Conservation (phyloP, 495 filamentous ascomycete genomes). For the Lindgomyces ingoldianus region DNA sequence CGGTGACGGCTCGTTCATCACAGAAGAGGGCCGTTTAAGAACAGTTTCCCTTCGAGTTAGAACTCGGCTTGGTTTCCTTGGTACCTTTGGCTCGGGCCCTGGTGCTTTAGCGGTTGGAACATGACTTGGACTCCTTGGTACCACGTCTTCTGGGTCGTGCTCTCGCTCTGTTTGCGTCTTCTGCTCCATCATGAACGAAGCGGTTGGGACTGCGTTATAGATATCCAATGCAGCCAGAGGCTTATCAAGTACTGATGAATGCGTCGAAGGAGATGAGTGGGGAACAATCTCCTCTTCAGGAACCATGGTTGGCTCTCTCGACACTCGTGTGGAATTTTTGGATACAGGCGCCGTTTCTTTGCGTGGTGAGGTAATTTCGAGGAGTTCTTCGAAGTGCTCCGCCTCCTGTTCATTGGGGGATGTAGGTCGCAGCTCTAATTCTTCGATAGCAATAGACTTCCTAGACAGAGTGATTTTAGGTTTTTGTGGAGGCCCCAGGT, state of each 20-base stretch:
- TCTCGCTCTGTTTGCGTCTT: background rate
- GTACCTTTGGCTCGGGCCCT: background rate
- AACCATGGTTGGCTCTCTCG: no score
- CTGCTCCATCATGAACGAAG: background rate
- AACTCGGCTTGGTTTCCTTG: background rate
- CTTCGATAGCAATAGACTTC: no score
- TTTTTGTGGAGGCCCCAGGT: no score
- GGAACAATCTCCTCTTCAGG: background rate
- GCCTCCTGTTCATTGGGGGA: no score
- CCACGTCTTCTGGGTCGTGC: background rate
- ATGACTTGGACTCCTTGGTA: background rate
- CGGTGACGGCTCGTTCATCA: no score
- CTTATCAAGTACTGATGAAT: constrained; percentile 1
- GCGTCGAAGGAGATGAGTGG: background rate
- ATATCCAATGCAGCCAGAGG: constrained; percentile 10
- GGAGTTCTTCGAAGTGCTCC: no score
- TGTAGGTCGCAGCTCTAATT: no score
- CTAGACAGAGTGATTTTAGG: no score
- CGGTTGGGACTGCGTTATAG: background rate
- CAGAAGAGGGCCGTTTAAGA: background rate
- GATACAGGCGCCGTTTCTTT: no score
- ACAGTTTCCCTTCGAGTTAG: constrained; percentile 5
- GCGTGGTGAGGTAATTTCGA: no score
- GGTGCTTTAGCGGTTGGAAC: background rate
- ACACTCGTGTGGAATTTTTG: no score